A percentile compares a stretch with the other conserved stretches of the same genome.
phyloP scores from a whole-genome alignment of 768 basidiomycete genomes.

The Cystofilobasidium macerans region DNA sequence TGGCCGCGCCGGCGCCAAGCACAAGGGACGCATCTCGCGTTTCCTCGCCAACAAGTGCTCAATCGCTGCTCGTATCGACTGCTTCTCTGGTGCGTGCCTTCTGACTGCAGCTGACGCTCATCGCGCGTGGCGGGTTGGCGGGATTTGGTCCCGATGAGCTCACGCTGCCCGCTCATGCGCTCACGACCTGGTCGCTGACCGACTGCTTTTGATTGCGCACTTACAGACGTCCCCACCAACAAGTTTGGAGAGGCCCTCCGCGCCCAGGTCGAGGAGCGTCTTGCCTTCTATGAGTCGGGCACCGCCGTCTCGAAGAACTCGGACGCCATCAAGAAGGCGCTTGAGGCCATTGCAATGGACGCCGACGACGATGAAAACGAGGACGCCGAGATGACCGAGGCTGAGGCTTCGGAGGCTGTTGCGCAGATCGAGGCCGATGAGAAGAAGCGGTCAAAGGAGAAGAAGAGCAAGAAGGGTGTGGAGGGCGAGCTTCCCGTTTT shows the following conservation, averaged over 20 bases:
- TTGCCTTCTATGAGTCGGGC: conserved; percentile 69
- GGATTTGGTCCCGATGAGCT: too few species aligned
- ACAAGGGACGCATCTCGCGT: conserved; percentile 99
- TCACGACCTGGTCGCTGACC: too few species aligned
- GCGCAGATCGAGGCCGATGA: conserved; percentile 40
- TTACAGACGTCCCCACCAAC: conserved; percentile 53
- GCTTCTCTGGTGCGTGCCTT: conserved; percentile 56
- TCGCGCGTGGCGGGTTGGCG: too few species aligned
- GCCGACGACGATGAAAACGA: conserved; percentile 66
- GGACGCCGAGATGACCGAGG: conserved; percentile 60
- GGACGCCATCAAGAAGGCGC: conserved; percentile 59
- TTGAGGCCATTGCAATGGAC: conserved; percentile 63
- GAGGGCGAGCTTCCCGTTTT: conserved; percentile 41
- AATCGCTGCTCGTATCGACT: conserved; percentile 92
- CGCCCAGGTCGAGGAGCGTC: conserved; percentile 86
- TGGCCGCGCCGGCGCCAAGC: conserved; percentile 91
- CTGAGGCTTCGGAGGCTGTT: conserved; percentile 23
- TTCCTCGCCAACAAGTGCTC: conserved; percentile 99
- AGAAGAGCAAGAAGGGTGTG: conserved; percentile 43
- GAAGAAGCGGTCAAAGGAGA: conserved; percentile 57
- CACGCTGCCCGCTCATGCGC: too few species aligned
- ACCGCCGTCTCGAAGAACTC: conserved; percentile 67
- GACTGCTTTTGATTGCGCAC: background rate
- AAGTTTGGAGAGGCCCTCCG: conserved; percentile 93
- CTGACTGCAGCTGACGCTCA: too few species aligned